Percentiles rank a stretch among this genome's conserved stretches.
Evolutionary conservation across 1,284 basidiomycete genomes (phyloP).

Genomic region (Schizophyllum commune): DNA sequence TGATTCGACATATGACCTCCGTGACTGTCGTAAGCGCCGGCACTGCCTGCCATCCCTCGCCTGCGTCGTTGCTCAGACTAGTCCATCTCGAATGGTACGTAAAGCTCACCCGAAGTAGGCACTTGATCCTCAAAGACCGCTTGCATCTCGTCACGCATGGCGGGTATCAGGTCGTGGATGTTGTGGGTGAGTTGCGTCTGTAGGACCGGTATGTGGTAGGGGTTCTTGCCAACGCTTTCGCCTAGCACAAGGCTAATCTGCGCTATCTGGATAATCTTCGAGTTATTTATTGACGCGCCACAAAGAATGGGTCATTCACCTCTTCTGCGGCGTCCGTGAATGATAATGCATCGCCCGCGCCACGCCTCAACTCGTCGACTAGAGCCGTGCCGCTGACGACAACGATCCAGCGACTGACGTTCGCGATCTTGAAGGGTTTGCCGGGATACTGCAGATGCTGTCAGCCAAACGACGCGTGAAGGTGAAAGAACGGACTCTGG

Average conservation of each 20-base stretch:
- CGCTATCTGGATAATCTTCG: too few species aligned
- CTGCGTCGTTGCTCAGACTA: neutral
- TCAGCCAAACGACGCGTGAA: too few species aligned
- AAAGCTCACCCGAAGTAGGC: slow-evolving; percentile 10
- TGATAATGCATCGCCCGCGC: slow-evolving; percentile 30
- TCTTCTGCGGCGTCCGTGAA: slow-evolving; percentile 25
- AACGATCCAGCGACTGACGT: slow-evolving; percentile 30
- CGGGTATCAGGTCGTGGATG: slow-evolving; percentile 21
- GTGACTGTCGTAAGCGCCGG: neutral
- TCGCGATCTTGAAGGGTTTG: slow-evolving; percentile 32
- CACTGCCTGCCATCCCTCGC: neutral
- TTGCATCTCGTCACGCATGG: slow-evolving; percentile 27
- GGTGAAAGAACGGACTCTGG: too few species aligned
- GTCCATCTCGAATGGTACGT: too few species aligned
- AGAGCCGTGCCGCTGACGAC: slow-evolving; percentile 25
- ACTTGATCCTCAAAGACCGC: slow-evolving; percentile 24
- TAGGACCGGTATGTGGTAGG: slow-evolving; percentile 25
- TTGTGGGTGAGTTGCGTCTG: slow-evolving; percentile 25
- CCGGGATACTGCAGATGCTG: slow-evolving; percentile 28
- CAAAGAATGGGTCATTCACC: slow-evolving; percentile 16
- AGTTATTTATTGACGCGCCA: too few species aligned
- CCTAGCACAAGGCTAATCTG: slow-evolving; percentile 21
- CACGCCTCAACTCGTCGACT: slow-evolving; percentile 33
- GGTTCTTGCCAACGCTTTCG: slow-evolving; percentile 14
- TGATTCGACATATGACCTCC: neutral